Evolutionary conservation across 2,329 filamentous ascomycete genomes (phyloP), one percentile per base, ranked within the genome.

Genomic region (Neofusicoccum cordaticola): DNA sequence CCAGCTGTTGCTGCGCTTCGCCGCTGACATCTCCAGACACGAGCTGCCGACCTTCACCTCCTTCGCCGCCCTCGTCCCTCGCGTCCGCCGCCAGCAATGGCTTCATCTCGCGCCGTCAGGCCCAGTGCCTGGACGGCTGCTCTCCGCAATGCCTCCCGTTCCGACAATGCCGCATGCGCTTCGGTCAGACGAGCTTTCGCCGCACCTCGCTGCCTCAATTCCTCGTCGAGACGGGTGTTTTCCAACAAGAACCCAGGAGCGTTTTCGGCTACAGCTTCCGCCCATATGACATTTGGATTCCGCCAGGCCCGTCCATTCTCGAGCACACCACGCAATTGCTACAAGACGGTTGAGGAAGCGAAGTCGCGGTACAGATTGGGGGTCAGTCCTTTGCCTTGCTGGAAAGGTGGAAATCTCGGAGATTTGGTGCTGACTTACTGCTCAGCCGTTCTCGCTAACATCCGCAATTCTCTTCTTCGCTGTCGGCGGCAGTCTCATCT

Each of bases 401-500:
- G 11, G 17, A 7, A 41, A 41, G 2, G 3, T 13, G 19, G 8
- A 22, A 13, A 35, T 22, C 12, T 22, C 12, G 13, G 48, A 31
- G 22, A 27, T 17, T 44, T 34, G n/a, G 37, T 15, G 37, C 62
- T 64, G 44, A 64, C 44, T 4, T 9, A 1, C 19, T 13, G 9
- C 35, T 41, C 68, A 93, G 89, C 95, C 95, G 35, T 98, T 99
- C 82, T 97, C 93, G 62, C 93, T 91, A 87, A 94, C 92, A 79
- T 90, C 94, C 37, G 94, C 92, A 17, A 71, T 93, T 58, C 84
- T 99, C 68, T 98, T 99, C 81, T 83, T 98, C 68, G 75, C 85
- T 52, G 90, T 93, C 2, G 93, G 91, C 70, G 88, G 81, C 12
- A 89, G 87, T 34, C 84, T 99, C 72, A 88, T 93, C 66, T 86